Evolutionary conservation across 345 rosid genomes (phyloP), one percentile per base, ranked within the genome.

Genomic region (Mangifera indica): DNA sequence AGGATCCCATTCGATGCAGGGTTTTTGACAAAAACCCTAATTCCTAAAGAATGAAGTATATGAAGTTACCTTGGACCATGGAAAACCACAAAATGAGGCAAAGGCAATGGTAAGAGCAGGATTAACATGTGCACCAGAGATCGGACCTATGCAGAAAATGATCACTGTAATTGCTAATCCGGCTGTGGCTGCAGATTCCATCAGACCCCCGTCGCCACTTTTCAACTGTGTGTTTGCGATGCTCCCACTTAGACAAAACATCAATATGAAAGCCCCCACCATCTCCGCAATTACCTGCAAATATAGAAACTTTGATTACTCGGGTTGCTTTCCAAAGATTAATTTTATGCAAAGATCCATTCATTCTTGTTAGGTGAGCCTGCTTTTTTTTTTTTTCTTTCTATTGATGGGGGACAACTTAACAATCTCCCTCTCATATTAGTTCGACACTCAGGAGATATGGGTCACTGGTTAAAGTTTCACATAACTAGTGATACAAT

Each of bases 121-220:
- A 75, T 91, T 93, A 0, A 93, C 83, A 75, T 93, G 98, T 2
- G 91, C 98, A 34, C 93, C 96, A 15, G 97, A 91, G 69, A 91
- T 91, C 25, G 92, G 88, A 11, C 97, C 97, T 8, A 90, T 69
- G 2, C 88, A 67, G 77, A 81, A 91, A 69, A 91, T 82, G 9
- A 93, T 48, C 11, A 90, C 82, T 22, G 86, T 82, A 17, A 91
- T 86, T 1, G 98, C 81, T 72, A 88, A 58, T 18, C 96, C 97
- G 7, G 93, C 93, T 0, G 93, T 85, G 37, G 83, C 74, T 7
- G 96, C 93, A 59, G 89, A 93, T 69, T 90, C 97, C 71, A 86
- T 67, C 10, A 91, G 78, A 45, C 91, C 98, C 4, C 76, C 89
- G 68, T 84, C 84, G 1, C 89, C 93, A 52, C 89, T 73, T 13